These are phyloP conservation scores for Santalum album DNA, from an alignment of 164 flowering plant species.

Conservation along the genomic window DNA sequence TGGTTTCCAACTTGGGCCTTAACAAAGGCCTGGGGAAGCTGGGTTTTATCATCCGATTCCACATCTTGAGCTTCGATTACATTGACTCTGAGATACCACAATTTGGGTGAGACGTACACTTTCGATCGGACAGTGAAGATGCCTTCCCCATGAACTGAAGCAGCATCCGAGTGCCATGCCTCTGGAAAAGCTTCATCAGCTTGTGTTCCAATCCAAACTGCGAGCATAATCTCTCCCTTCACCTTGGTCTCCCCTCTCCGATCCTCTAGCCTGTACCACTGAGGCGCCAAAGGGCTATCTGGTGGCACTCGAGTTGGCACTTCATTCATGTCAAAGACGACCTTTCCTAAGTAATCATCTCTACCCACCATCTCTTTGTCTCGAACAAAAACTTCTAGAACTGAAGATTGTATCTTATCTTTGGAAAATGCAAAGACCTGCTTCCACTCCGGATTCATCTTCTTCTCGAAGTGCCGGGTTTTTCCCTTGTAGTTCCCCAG, in stretches of 20 bases:
- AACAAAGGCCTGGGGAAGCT: conserved; percentile 48
- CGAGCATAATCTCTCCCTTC: conserved; percentile 74
- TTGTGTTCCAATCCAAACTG: conserved; percentile 92
- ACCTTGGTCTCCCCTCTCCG: conserved; percentile 46
- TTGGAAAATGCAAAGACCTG: conserved; percentile 74
- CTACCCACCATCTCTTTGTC: conserved; percentile 59
- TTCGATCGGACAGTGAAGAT: conserved; percentile 66
- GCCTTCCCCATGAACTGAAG: conserved; percentile 73
- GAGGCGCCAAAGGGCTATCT: conserved; percentile 90
- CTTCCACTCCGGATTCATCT: conserved; percentile 62
- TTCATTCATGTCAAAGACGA: conserved; percentile 63
- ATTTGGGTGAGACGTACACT: conserved; percentile 85
- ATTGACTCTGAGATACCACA: conserved; percentile 83
- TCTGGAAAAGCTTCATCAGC: conserved; percentile 90
- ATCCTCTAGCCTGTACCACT: conserved; percentile 77
- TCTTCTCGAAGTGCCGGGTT: conserved; percentile 65
- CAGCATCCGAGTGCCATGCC: conserved; percentile 85
- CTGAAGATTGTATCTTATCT: conserved; percentile 57
- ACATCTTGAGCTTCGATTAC: conserved; percentile 90
- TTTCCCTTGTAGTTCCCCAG: conserved; percentile 78
- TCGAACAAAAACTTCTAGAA: conserved; percentile 44
- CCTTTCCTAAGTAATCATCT: conserved; percentile 68
- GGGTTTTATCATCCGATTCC: conserved; percentile 45
- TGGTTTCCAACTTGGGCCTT: conserved; percentile 71
- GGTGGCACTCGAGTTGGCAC: conserved; percentile 87